phyloP scores from a whole-genome alignment of 2,329 filamentous ascomycete genomes.

The Clarireedia homoeocarpa region DNA sequence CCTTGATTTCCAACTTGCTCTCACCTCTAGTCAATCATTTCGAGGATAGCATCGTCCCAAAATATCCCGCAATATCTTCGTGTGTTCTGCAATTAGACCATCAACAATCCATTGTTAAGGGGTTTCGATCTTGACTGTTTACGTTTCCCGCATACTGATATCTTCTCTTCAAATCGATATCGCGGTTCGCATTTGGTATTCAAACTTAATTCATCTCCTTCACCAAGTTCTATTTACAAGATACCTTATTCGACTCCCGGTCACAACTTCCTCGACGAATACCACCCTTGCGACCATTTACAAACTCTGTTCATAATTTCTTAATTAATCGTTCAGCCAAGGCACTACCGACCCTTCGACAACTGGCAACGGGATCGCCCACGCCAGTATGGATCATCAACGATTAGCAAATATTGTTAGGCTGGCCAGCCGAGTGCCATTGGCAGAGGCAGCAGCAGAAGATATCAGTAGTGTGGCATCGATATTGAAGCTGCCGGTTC shows the following conservation, averaged over 20 bases:
- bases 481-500: slow-evolving; percentile 15
- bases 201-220: neutral
- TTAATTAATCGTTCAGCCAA: neutral
- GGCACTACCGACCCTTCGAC: neutral
- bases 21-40: slow-evolving; percentile 31
- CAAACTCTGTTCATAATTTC: slow-evolving; percentile 2
- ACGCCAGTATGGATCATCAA: slow-evolving; percentile 18
- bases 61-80: neutral
- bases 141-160: neutral
- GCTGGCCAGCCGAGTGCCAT: slow-evolving; percentile 21
- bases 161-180: neutral
- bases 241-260: neutral
- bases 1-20: slow-evolving; percentile 23
- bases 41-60: neutral
- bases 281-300: neutral
- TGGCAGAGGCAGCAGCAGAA: slow-evolving; percentile 7
- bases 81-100: neutral
- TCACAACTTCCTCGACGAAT: slow-evolving; percentile 16
- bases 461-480: slow-evolving; percentile 20
- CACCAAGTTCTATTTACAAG: neutral
- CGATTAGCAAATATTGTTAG: slow-evolving; percentile 22
- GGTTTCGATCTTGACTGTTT: too few species aligned
- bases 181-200: neutral
- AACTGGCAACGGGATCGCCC: slow-evolving; percentile 9
- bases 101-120: neutral